Conservation (phyloP, 1,284 basidiomycete genomes). For the Anthracocystis setariae region DNA sequence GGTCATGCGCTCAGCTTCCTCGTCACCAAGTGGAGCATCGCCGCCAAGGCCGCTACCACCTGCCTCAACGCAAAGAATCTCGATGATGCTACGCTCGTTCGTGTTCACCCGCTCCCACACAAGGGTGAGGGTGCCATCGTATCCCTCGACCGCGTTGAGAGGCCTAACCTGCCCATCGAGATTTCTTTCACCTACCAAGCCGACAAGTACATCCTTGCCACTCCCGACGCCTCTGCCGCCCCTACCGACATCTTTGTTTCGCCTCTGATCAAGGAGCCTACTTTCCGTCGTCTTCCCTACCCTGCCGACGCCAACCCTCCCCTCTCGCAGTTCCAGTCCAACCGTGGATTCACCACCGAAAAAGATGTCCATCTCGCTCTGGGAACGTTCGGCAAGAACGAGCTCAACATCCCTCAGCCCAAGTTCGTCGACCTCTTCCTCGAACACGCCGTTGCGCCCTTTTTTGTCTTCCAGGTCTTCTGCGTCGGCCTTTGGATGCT, state of each 20-base stretch:
- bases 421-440: conserved; percentile 65
- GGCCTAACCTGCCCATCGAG: conserved; percentile 69
- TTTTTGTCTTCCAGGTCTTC: conserved; percentile 68
- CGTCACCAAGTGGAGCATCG: conserved; percentile 87
- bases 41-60: conserved; percentile 81
- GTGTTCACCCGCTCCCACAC: conserved; percentile 84
- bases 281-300: conserved; percentile 87
- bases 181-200: conserved; percentile 95
- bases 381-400: conserved; percentile 63
- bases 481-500: conserved; percentile 68
- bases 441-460: conserved; percentile 67
- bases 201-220: conserved; percentile 86
- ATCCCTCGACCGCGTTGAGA: conserved; percentile 73
- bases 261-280: conserved; percentile 70
- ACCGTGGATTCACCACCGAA: conserved; percentile 70
- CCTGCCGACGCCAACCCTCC: conserved; percentile 81
- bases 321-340: conserved; percentile 76
- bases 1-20: conserved; percentile 93
- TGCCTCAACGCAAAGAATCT: conserved; percentile 70
- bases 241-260: conserved; percentile 58
- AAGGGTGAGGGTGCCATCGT: conserved; percentile 93
- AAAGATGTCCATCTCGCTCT: conserved; percentile 59
- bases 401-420: conserved; percentile 65
- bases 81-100: conserved; percentile 80
- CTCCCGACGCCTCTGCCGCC: conserved; percentile 66